Evolutionary conservation across 1,284 basidiomycete species (phyloP).

Genomic region (Cryptococcus floricola): DNA sequence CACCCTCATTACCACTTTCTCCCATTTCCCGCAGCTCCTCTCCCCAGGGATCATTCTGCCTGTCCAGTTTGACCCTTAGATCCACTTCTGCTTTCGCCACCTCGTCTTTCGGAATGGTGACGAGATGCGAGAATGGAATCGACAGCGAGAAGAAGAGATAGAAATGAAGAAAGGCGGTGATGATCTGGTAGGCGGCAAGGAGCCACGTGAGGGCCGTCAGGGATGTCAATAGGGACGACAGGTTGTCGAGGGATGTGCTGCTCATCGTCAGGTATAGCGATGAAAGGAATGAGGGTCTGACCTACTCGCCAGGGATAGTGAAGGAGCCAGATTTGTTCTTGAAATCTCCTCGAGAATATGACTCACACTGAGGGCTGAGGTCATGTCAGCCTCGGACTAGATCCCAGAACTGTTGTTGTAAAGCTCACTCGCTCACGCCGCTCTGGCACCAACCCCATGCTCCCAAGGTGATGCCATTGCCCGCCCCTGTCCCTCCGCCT

Average conservation of each 20-base stretch:
- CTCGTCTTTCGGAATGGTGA: neutral
- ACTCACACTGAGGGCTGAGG: slow-evolving; percentile 6
- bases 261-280: neutral
- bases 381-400: neutral
- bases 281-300: neutral
- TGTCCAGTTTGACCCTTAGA: slow-evolving; percentile 24
- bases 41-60: slow-evolving; percentile 14
- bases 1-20: neutral
- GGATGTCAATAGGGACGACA: slow-evolving; percentile 19
- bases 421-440: slow-evolving; percentile 4
- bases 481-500: neutral
- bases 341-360: slow-evolving; percentile 21
- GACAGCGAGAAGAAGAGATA: slow-evolving; percentile 34
- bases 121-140: slow-evolving; percentile 23
- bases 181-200: slow-evolving; percentile 17
- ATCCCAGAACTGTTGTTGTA: neutral
- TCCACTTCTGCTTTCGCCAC: slow-evolving; percentile 24
- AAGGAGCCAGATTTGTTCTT: slow-evolving; percentile 12
- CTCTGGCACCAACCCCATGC: slow-evolving; percentile 30
- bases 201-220: slow-evolving; percentile 27
- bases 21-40: slow-evolving; percentile 6
- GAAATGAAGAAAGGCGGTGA: slow-evolving; percentile 24
- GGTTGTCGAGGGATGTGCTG: slow-evolving; percentile 16
- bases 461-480: slow-evolving; percentile 14
- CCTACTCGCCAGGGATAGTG: slow-evolving; percentile 26